A percentile compares a stretch with the other conserved stretches of the same genome.
phyloP scores from a whole-genome alignment of 495 filamentous ascomycete genomes.

The Amphirosellinia nigrospora region DNA sequence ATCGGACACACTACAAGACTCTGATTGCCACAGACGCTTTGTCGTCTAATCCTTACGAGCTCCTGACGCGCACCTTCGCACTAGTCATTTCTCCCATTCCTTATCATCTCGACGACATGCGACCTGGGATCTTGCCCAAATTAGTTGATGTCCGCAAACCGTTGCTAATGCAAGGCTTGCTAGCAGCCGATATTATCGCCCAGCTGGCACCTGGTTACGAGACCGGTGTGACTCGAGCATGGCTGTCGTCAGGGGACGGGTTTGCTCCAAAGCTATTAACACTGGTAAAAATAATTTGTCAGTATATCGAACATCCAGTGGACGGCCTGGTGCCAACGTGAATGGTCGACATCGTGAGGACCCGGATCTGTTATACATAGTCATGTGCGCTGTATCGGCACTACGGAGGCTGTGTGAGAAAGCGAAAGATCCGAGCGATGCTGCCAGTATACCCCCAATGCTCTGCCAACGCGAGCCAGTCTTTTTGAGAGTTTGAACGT shows the following conservation, averaged over 20 bases:
- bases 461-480: conserved; percentile 72
- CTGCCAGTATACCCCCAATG: conserved; percentile 64
- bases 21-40: conserved; percentile 77
- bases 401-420: conserved; percentile 74
- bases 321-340: conserved; percentile 40
- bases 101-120: conserved; percentile 56
- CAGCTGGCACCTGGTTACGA: conserved; percentile 76
- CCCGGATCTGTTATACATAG: conserved; percentile 62
- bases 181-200: conserved; percentile 88
- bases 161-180: conserved; percentile 85
- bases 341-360: conserved; percentile 47
- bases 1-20: conserved; percentile 77
- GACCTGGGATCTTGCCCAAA: conserved; percentile 55
- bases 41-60: conserved; percentile 69
- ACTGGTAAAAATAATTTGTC: conserved; percentile 72
- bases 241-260: conserved; percentile 85
- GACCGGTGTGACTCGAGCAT: conserved; percentile 71
- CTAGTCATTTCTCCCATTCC: conserved; percentile 87
- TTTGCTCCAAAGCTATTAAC: conserved; percentile 80
- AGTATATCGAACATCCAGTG: conserved; percentile 55
- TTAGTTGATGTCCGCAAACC: conserved; percentile 83
- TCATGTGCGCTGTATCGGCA: conserved; percentile 71
- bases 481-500: conserved; percentile 70
- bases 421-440: conserved; percentile 66
- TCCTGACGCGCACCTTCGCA: conserved; percentile 87